phyloP scores from a whole-genome alignment of 176 grass and related monocot genomes.

The Oryza coarctata region DNA sequence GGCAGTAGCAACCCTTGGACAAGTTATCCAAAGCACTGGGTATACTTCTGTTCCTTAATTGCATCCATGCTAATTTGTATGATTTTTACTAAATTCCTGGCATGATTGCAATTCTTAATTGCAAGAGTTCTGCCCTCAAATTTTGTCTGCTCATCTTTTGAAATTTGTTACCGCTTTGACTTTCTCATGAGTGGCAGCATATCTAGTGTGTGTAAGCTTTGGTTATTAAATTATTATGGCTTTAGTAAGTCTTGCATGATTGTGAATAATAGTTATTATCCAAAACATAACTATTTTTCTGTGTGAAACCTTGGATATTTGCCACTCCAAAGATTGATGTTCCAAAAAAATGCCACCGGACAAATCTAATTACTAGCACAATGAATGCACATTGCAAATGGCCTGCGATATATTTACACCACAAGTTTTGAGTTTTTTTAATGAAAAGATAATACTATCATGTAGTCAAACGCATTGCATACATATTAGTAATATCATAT shows the following conservation, averaged over 20 bases:
- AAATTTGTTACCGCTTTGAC: slow-evolving; percentile 15
- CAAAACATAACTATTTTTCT: background rate
- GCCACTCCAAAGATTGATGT: background rate
- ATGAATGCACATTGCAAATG: background rate
- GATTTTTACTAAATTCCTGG: background rate
- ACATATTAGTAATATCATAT: background rate
- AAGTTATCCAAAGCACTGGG: slow-evolving; percentile 99
- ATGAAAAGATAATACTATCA: background rate
- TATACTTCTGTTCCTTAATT: slow-evolving; percentile 44
- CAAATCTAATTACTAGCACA: background rate
- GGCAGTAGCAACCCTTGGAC: slow-evolving; percentile 95
- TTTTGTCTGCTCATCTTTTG: background rate
- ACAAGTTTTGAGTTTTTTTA: background rate
- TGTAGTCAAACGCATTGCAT: background rate
- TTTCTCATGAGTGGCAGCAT: slow-evolving; percentile 7
- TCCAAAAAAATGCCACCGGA: background rate
- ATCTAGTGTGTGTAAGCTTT: slow-evolving; percentile 1
- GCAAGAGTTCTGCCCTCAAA: background rate
- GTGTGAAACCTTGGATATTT: background rate
- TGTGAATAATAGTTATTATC: background rate
- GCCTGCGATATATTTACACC: background rate
- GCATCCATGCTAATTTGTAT: slow-evolving; percentile 2
- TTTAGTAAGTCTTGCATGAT: background rate
- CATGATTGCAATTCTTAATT: background rate
- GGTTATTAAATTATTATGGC: background rate